phyloP scores from a whole-genome alignment of 352 stramenopile genomes.

The Phytophthora constricta region DNA sequence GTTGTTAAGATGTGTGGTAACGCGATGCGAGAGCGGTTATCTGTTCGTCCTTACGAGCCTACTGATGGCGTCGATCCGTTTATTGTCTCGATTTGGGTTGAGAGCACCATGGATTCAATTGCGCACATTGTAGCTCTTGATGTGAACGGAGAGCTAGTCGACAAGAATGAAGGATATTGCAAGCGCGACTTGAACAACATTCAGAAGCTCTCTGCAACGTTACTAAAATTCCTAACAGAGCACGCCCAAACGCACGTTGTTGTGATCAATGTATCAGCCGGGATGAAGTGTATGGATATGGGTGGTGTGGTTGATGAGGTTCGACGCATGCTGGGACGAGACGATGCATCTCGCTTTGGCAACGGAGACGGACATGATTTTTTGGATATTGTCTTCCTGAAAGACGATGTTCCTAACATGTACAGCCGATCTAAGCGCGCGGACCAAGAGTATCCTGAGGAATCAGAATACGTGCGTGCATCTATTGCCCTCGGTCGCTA shows the following conservation, averaged over 20 bases:
- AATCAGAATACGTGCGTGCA: constrained; percentile 80
- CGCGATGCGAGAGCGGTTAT: constrained; percentile 69
- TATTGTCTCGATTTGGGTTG: constrained; percentile 90
- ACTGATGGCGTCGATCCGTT: constrained; percentile 79
- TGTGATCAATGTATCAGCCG: constrained; percentile 89
- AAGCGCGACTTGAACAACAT: constrained; percentile 78
- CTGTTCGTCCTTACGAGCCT: constrained; percentile 80
- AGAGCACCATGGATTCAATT: constrained; percentile 78
- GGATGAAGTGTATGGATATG: constrained; percentile 92
- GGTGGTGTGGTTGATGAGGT: constrained; percentile 87
- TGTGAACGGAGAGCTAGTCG: constrained; percentile 84
- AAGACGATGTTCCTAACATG: constrained; percentile 90
- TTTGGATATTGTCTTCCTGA: constrained; percentile 88
- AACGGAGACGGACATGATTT: constrained; percentile 84
- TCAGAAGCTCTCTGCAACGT: constrained; percentile 72
- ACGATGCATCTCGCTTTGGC: constrained; percentile 74
- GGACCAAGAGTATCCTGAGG: constrained; percentile 85
- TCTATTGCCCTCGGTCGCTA: constrained; percentile 83
- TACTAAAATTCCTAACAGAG: constrained; percentile 87
- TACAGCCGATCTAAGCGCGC: constrained; percentile 87
- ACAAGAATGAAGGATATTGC: constrained; percentile 89
- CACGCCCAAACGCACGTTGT: constrained; percentile 84
- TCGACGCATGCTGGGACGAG: constrained; percentile 72
- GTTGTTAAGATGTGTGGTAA: constrained; percentile 81
- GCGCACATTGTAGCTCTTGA: constrained; percentile 87